phyloP scores from a whole-genome alignment of 345 rosid species.

The Eutrema japonicum region DNA sequence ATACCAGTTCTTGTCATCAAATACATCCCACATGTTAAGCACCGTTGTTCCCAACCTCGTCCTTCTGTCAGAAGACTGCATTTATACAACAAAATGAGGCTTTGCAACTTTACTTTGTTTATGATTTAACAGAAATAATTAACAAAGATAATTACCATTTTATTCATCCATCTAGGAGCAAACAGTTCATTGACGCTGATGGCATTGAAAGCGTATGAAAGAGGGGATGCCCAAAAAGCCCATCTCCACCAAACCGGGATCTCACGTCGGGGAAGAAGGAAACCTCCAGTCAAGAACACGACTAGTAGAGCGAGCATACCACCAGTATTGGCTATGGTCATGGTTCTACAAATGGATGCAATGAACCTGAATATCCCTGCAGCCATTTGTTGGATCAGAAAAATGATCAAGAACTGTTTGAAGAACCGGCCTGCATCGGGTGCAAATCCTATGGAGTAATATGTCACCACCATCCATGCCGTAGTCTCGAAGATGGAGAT shows the following conservation, averaged over 20 bases:
- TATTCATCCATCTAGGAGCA: constrained; percentile 62
- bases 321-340: constrained; percentile 52
- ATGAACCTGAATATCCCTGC: constrained; percentile 54
- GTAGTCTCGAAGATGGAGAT: constrained; percentile 42
- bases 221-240: constrained; percentile 70
- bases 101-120: background rate
- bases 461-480: constrained; percentile 44
- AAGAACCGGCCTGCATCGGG: constrained; percentile 67
- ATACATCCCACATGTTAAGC: constrained; percentile 59
- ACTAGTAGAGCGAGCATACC: constrained; percentile 46
- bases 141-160: constrained; percentile 22
- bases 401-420: constrained; percentile 55
- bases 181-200: constrained; percentile 57
- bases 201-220: constrained; percentile 61
- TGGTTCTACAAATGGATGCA: constrained; percentile 55
- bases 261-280: constrained; percentile 53
- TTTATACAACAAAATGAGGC: background rate
- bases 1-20: constrained; percentile 67
- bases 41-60: constrained; percentile 64
- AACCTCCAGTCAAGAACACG: constrained; percentile 61
- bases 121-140: background rate
- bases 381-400: constrained; percentile 53
- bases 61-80: constrained; percentile 57
- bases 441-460: constrained; percentile 71
- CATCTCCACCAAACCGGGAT: constrained; percentile 64